phyloP scores from a whole-genome alignment of 345 rosid species.

The rapeseed (Brassica napus) region Da-Ae NC_063446.1:24157001-24157500 shows the following conservation, averaged over 20 bases:
- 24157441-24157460: slow-evolving; percentile 80
- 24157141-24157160: slow-evolving; percentile 73
- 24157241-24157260: slow-evolving; percentile 74
- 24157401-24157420: slow-evolving; percentile 96
- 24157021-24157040: slow-evolving; percentile 73
- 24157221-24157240: slow-evolving; percentile 67
- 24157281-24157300: slow-evolving; percentile 47
- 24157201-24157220: background rate
- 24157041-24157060: slow-evolving; percentile 79
- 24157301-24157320: slow-evolving; percentile 58
- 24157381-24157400: slow-evolving; percentile 84
- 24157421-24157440: slow-evolving; percentile 83
- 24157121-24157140: slow-evolving; percentile 90
- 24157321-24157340: slow-evolving; percentile 20
- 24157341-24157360: background rate
- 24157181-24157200: too few species aligned
- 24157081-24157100: slow-evolving; percentile 82
- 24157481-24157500: slow-evolving; percentile 65
- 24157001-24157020: background rate
- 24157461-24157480: slow-evolving; percentile 74
- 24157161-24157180: background rate
- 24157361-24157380: slow-evolving; percentile 12
- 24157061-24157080: slow-evolving; percentile 54
- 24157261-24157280: slow-evolving; percentile 65
- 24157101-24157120: slow-evolving; percentile 91